Base-by-base conservation (phyloP, 78 protist species). In the Planoprotostelium fungivorum region DNA sequence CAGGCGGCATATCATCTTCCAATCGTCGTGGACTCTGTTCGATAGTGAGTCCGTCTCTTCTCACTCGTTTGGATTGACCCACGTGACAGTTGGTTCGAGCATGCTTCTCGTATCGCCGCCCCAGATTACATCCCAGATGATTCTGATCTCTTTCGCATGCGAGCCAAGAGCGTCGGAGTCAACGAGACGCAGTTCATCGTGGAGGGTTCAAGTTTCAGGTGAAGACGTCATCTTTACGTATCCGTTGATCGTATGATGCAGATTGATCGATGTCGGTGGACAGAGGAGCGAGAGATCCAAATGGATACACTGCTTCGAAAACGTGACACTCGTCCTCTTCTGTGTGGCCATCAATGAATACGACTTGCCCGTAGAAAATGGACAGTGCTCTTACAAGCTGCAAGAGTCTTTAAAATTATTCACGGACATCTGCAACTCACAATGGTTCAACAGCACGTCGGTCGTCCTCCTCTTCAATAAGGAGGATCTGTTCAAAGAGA, bases 231-330 rank as follows among this genome's bases (percentile, higher is more conserved):
- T n/a, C n/a, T n/a, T n/a, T n/a, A n/a, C n/a, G n/a, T n/a, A n/a
- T n/a, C n/a, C n/a, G n/a, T n/a, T n/a, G n/a, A n/a, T n/a, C n/a
- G n/a, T n/a, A n/a, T n/a, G n/a, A 84, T 92, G 89, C 87, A 38
- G 95, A 38, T 63, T 97, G 90, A 91, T 93, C n/a, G 98, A 97
- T 87, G 97, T 97, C 38, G 98, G 98, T 86, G 98, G 98, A n/a
- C 98, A 97, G 93, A 91, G 97, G 35, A 95, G 95, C 38, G 98
- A 97, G 93, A 87, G 98, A 36, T 91, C 87, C 84, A 97, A 97
- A 88, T 97, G 98, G 98, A 93, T 97, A 86, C 96, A 96, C 84
- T 96, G 98, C 87, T 96, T 96, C 86, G 94, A 94, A 28, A 97
- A 91, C 63, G 97, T 96, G 51, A 96, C 96, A 29, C 97, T 94